Base-by-base conservation (phyloP, 2,329 filamentous ascomycete genomes). In the Cucurbitaria berberidis region DNA sequence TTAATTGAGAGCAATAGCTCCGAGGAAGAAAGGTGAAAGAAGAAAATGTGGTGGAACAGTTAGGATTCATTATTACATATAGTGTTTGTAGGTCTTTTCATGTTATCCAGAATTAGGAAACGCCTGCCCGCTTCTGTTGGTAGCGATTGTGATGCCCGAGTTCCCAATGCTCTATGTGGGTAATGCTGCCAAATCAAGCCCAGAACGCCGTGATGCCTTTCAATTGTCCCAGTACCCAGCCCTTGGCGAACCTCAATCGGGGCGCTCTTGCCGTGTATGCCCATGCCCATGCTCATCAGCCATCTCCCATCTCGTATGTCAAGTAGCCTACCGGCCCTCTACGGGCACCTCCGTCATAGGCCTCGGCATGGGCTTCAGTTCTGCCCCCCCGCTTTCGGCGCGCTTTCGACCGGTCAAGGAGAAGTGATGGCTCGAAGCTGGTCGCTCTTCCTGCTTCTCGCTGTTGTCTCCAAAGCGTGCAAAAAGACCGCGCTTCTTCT, bases 401-500 rank as follows among this genome's bases (percentile, higher is more conserved):
- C 64, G 86, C 79, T 91, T 93, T 65, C 90, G 82, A 15, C 89
- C 87, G 3, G 86, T 84, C 48, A 90, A 82, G 63, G 89, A 84
- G 71, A 92, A 90, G 73, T 74, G 74, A 77, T 82, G 74, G 67
- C 72, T 76, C 57, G 70, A 78, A 19, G 73, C 72, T 24, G 76
- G 76, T 51, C 78, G 78, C 44, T 76, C 74, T 26, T 78, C 77
- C 21, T 62, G 45, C 43, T 64, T 60, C 29, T 66, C 57, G 18
- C 34, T 63, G 48, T 72, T 75, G 53, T 93, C 89, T 46, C 88
- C 89, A 67, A 97, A 92, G 60, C 89, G 87, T 43, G 91, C 83
- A 60, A 98, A 91, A 69, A 96, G 88, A 11, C 89, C 83, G 52
- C 86, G 87, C 78, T 91, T 93, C 80, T 91, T 92, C 29, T 54